A percentile compares a stretch with the other conserved stretches of the same genome.
These are phyloP conservation scores for Metarhizium robertsii DNA, from an alignment of 2,329 filamentous ascomycete species.

Conservation along the genomic window DNA sequence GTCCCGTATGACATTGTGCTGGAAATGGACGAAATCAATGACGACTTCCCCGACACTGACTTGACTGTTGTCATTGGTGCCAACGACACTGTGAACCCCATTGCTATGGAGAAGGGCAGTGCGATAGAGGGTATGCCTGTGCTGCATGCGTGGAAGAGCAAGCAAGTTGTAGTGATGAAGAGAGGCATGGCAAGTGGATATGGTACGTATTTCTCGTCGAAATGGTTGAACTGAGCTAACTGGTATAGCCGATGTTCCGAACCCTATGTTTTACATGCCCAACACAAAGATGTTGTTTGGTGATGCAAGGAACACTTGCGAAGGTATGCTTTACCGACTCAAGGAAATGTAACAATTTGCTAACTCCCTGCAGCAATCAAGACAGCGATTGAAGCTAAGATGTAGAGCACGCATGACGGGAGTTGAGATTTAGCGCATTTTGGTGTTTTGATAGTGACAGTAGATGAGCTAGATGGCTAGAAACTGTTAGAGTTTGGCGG, in stretches of 20 bases:
- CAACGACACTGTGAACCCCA: slow-evolving; percentile 89
- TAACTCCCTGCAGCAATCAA: slow-evolving; percentile 8
- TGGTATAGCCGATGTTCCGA: slow-evolving; percentile 67
- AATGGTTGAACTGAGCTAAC: slow-evolving; percentile 9
- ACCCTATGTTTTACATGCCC: slow-evolving; percentile 90
- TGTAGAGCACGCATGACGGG: slow-evolving; percentile 3
- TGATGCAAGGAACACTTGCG: slow-evolving; percentile 75
- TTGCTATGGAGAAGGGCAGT: slow-evolving; percentile 73
- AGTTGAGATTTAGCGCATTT: neutral
- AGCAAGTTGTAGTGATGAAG: slow-evolving; percentile 91
- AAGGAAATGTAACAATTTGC: neutral
- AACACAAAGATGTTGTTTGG: slow-evolving; percentile 88
- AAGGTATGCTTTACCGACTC: slow-evolving; percentile 43
- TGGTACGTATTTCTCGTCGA: slow-evolving; percentile 38
- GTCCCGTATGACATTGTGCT: slow-evolving; percentile 89
- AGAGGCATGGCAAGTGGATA: slow-evolving; percentile 82
- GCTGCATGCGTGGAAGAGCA: slow-evolving; percentile 87
- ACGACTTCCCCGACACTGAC: slow-evolving; percentile 79
- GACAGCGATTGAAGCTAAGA: slow-evolving; percentile 11
- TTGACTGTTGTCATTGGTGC: slow-evolving; percentile 83
- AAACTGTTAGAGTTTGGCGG: neutral
- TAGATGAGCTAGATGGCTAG: neutral
- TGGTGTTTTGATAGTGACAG: neutral
- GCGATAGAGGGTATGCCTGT: slow-evolving; percentile 91
- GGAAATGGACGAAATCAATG: slow-evolving; percentile 95